Base-by-base conservation (phyloP, 1,139 yeast genomes). In the Pichia sp. region DNA sequence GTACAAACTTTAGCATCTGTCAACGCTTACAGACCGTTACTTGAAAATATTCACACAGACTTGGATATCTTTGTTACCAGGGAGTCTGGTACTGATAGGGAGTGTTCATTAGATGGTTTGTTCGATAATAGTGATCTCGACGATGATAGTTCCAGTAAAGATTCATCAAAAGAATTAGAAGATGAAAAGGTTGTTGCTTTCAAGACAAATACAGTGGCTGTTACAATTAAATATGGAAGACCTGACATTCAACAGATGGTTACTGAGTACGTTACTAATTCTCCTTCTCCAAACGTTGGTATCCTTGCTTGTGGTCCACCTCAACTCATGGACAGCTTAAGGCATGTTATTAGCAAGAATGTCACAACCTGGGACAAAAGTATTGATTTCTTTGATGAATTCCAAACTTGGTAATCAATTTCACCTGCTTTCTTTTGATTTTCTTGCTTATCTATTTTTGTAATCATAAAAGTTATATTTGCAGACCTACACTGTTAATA, bases 281-380 rank as follows among this genome's bases (percentile, higher is more conserved):
- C 73, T 8, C 41, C 41, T 6, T 33, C 39, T 11, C 66, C 66
- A 1, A 66, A 76, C 0, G 58, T 70, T 25, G 69, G 68, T 26
- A 66, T 67, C 47, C 59, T 67, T 7, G 58, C 72, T 0, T 72
- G 76, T 57, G 76, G 74, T 2, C 76, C 71, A 42, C 74, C 78
- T 16, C 68, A 69, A 3, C 58, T 60, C 25, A 66, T 70, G 71
- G 73, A 70, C 26, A 70, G 68, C 28, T n/a, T 54, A 8, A 53
- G 54, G 36, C 45, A 53, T 26, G 34, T 44, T 8, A 30, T 51
- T 4, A 25, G 55, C 4, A 23, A 33, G 6, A 38, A 46, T 9
- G 45, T 50, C 3, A 35, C 37, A 4, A 10, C 22, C 2, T 49
- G 48, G 41, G 46, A 51, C 8, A 48, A 50, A 8, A 46, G 54